Evolutionary conservation across 805 yeast species (phyloP).

Genomic region (Aciculoconidium aculeatum): DNA sequence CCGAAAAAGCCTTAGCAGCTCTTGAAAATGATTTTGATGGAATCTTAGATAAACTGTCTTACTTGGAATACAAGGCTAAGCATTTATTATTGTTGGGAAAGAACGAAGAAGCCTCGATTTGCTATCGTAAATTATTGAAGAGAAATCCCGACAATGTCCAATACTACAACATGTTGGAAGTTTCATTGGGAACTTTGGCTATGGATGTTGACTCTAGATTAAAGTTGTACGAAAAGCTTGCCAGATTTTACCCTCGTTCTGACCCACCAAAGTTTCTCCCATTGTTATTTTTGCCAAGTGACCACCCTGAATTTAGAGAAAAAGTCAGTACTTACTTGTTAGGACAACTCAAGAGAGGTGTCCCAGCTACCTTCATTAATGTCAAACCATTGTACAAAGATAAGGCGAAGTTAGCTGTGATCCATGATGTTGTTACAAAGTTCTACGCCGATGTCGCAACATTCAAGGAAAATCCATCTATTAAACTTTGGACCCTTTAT

Average conservation of each 20-base stretch:
- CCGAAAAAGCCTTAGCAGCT: conserved; percentile 56
- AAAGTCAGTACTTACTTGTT: conserved; percentile 51
- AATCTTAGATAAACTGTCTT: conserved; percentile 51
- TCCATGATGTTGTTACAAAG: conserved; percentile 50
- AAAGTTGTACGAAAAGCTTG: conserved; percentile 59
- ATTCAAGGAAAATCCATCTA: conserved; percentile 35
- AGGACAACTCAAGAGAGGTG: conserved; percentile 66
- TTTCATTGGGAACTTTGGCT: conserved; percentile 44
- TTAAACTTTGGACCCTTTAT: conserved; percentile 63
- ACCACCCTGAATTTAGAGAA: conserved; percentile 38
- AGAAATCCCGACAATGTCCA: conserved; percentile 77
- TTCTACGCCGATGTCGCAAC: conserved; percentile 32
- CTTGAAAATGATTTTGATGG: conserved; percentile 47
- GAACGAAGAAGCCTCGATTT: conserved; percentile 57
- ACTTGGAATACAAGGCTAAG: conserved; percentile 62
- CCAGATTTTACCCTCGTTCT: conserved; percentile 70
- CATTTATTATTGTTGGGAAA: conserved; percentile 54
- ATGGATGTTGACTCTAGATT: conserved; percentile 45
- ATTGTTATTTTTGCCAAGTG: conserved; percentile 59
- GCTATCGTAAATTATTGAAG: conserved; percentile 64
- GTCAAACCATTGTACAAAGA: conserved; percentile 73
- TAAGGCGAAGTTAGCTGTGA: conserved; percentile 29
- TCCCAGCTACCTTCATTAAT: conserved; percentile 84
- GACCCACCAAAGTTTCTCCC: conserved; percentile 81
- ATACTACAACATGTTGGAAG: conserved; percentile 65